Evolutionary conservation across 108 stramenopile genomes (phyloP).

Genomic region (Pseudonitzschia pungens): DNA sequence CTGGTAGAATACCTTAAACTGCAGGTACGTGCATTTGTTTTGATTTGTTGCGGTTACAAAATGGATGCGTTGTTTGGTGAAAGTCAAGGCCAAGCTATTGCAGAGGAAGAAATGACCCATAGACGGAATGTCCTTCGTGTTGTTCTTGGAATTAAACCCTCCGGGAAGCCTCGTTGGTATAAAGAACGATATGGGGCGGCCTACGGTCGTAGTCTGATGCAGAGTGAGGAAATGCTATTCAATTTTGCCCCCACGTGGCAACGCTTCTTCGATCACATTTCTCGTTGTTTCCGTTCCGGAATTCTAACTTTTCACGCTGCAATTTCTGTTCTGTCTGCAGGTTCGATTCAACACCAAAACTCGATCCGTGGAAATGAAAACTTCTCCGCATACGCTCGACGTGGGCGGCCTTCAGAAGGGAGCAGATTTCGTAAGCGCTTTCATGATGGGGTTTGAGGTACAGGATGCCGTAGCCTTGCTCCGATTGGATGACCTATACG

Average conservation of each 20-base stretch:
- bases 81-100: not conserved
- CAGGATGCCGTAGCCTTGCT: slow-evolving; percentile 97
- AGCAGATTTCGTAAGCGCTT: slow-evolving; percentile 96
- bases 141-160: slow-evolving; percentile 69
- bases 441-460: slow-evolving; percentile 98
- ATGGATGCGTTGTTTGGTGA: not conserved
- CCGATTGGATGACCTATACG: slow-evolving; percentile 96
- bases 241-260: too few species aligned
- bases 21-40: slow-evolving; percentile 47
- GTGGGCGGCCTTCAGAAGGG: slow-evolving; percentile 92
- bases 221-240: not conserved
- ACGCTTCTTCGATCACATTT: too few species aligned
- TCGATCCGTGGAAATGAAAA: slow-evolving; percentile 96
- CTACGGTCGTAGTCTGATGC: slow-evolving; percentile 58
- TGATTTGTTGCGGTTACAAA: not conserved
- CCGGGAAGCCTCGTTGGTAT: slow-evolving; percentile 58
- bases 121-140: slow-evolving; percentile 48
- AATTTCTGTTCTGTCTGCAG: slow-evolving; percentile 24
- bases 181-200: slow-evolving; percentile 44
- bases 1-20: slow-evolving; percentile 97
- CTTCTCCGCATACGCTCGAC: slow-evolving; percentile 89
- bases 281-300: not conserved
- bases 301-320: not conserved
- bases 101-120: slow-evolving; percentile 38
- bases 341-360: slow-evolving; percentile 98